Evolutionary conservation across 2,329 filamentous ascomycete genomes (phyloP), one percentile per base, ranked within the genome.

Genomic region (Waltergamsia citrina): DNA sequence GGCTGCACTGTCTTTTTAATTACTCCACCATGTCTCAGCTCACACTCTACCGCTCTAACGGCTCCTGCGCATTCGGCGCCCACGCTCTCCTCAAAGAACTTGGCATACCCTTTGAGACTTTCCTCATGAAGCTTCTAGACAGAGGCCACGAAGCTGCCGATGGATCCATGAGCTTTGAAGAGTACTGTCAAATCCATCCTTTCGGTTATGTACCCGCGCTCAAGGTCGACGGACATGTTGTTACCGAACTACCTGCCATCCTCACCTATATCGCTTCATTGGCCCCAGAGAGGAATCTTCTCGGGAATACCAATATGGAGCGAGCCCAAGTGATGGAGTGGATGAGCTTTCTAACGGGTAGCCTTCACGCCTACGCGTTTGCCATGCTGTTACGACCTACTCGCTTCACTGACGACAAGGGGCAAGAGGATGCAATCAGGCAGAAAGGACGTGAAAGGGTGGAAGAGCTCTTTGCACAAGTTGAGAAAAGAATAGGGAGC

Each of bases 161-260:
- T 12, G 53, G 53, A 10, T 53, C 43, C 34, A 38, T 60, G n/a
- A 43, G 43, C 0, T 41, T 46, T 8, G 43, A 38, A 0, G 43
- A 53, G 2, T 60, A 57, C 36, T 40, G 42, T 5, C 32, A 40
- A 3, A 42, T 59, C 29, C 46, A 59, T 32, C 53, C 46, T 1
- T 37, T 33, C 4, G 53, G 50, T 14, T 51, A 45, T 10, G 53
- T 60, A 1, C 56, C 57, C 1, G 47, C 43, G 1, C 41, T 61
- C 14, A 29, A 34, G 4, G 41, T 57, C 18, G 46, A 48, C n/a
- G 37, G 39, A 7, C 41, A 48, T 11, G 22, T 50, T 27, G 44
- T 60, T 25, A 57, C 52, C 2, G 57, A 60, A 33, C 41, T 51
- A 33, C 46, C 49, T 0, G 57, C 55, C 4, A 38, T 60, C 4